phyloP scores from a whole-genome alignment of 352 stramenopile species.

The Globisporangium solare region DNA sequence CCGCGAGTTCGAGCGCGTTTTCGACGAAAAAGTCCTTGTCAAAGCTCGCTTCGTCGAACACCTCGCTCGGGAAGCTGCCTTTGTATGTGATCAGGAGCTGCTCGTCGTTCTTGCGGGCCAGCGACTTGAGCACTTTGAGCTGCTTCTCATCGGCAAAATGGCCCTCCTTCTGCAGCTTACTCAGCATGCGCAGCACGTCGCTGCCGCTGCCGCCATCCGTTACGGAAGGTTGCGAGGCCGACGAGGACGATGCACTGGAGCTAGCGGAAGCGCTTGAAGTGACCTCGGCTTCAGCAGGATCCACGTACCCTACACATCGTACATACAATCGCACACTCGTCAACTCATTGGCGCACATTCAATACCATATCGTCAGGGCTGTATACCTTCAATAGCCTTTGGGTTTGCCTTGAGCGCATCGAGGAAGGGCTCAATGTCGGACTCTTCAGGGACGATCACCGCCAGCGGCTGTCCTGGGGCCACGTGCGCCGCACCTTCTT shows the following conservation, averaged over 20 bases:
- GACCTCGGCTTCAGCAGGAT: conserved; percentile 16
- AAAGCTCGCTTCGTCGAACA: conserved; percentile 49
- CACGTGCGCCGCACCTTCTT: conserved; percentile 47
- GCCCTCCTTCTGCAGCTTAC: conserved; percentile 80
- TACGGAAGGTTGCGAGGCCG: conserved; percentile 11
- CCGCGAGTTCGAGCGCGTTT: conserved; percentile 72
- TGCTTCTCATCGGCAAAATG: conserved; percentile 56
- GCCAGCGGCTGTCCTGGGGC: conserved; percentile 63
- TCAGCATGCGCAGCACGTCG: conserved; percentile 68
- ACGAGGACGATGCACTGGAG: conserved; percentile 3
- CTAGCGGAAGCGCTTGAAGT: neutral
- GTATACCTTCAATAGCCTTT: conserved; percentile 57
- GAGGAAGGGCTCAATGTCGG: conserved; percentile 61
- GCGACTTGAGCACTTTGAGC: conserved; percentile 80
- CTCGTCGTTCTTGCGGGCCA: conserved; percentile 78
- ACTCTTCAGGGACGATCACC: conserved; percentile 65
- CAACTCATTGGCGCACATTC: neutral
- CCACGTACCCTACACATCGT: conserved; percentile 24
- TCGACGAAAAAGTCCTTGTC: conserved; percentile 84
- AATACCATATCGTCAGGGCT: neutral
- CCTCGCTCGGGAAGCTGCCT: conserved; percentile 61
- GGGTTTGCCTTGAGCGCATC: conserved; percentile 49
- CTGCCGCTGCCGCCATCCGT: conserved; percentile 29
- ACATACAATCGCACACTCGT: too few species aligned
- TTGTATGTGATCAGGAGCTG: conserved; percentile 77